Base-by-base conservation (phyloP, 371 early-diverging fungal species). In the Rhizopus arrhizus region DNA sequence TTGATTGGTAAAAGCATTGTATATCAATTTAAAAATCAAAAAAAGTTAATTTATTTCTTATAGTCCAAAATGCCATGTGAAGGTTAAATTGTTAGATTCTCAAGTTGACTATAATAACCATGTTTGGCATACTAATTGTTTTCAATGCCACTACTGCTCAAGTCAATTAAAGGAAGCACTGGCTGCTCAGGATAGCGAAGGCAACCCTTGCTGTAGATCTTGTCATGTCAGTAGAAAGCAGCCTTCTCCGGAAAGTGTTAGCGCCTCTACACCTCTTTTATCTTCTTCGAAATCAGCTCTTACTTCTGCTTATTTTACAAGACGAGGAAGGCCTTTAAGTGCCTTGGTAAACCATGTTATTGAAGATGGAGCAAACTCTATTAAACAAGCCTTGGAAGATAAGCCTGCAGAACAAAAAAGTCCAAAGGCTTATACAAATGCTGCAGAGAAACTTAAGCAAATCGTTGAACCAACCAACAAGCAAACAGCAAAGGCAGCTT, bases 181-280 rank as follows among this genome's bases (percentile, higher is more conserved):
- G 22, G 57, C 66, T 5, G 45, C 43, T 5, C 53, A 52, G n/a
- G 61, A 61, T 31, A 33, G 31, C 16, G 48, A 57, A 33, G 61
- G 61, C 9, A 61, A 53, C 1, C 61, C 58, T 4, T 53, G 34
- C 9, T 66, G 66, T 43, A 53, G 59, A 13, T 34, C 58, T 7
- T 66, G 66, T 31, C 57, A 61, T n/a, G n/a, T 53, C 6, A 53
- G 43, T 3, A 22, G 54, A 50, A 48, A 29, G 31, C 48, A 36
- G 8, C 63, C 67, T 16, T 40, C 56, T 1, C 63, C 67, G 7
- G 41, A 49, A 0, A 59, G 45, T 9, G 34, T 60, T 8, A 68
- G 68, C 34, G 28, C 12, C 0, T 68, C 68, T 13, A 68, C 68
- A 10, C 68, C 68, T 43, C 50, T 60, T 11, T 34, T 64, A 29